Evolutionary conservation across 2,329 filamentous ascomycete genomes (phyloP).

Genomic region (Fusarium sacchari): DNA sequence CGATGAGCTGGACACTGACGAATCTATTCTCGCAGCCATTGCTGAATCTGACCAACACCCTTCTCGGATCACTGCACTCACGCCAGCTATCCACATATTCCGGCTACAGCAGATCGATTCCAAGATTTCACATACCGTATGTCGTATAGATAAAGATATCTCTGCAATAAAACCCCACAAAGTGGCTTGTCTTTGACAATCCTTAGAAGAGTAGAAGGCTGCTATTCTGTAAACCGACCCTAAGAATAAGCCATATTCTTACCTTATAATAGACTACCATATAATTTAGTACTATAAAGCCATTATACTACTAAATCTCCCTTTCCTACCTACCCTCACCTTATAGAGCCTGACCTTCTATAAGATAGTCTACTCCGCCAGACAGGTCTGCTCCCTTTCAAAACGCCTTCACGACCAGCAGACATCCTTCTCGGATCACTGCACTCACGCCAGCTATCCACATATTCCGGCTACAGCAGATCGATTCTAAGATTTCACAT

Average conservation of each 20-base stretch:
- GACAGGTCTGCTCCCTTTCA: neutral
- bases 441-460: neutral
- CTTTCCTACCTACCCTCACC: neutral
- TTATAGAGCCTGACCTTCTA: neutral
- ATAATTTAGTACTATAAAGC: conserved; percentile 2
- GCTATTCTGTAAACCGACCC: neutral
- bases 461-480: neutral
- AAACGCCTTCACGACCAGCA: neutral
- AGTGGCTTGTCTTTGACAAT: neutral
- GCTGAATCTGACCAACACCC: neutral
- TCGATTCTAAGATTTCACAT: neutral
- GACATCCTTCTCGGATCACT: neutral
- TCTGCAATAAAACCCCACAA: neutral
- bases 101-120: neutral
- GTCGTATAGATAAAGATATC: neutral
- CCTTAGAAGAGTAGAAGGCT: neutral
- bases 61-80: neutral
- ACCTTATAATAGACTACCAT: neutral
- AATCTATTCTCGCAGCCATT: neutral
- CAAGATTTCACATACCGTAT: neutral
- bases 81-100: neutral
- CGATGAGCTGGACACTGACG: neutral
- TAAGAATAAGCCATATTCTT: neutral
- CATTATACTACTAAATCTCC: neutral
- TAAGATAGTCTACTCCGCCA: neutral